Percentiles rank a stretch among this genome's conserved stretches.
Conservation (phyloP, 257 asterid genomes). For the Fraxinus excelsior region DNA sequence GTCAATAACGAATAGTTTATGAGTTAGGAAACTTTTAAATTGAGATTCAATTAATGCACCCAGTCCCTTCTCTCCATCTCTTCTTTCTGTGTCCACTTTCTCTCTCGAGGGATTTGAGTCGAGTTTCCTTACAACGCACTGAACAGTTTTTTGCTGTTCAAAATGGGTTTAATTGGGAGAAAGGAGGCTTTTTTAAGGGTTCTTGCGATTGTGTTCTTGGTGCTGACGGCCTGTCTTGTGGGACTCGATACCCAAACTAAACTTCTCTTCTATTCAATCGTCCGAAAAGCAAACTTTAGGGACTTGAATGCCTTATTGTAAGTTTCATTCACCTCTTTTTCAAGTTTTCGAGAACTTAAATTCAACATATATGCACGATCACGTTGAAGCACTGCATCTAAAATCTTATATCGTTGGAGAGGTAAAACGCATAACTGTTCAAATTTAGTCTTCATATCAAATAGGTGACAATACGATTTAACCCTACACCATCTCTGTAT, state of each 20-base stretch:
- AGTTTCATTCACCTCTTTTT: slow-evolving; percentile 13
- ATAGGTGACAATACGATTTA: not conserved
- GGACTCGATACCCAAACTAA: slow-evolving; percentile 61
- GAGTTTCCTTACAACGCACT: too few species aligned
- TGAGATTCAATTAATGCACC: slow-evolving; percentile 20
- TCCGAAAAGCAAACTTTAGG: slow-evolving; percentile 52
- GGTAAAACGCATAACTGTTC: too few species aligned
- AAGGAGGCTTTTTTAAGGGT: slow-evolving; percentile 40
- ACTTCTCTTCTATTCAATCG: slow-evolving; percentile 33
- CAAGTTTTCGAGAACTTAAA: not conserved
- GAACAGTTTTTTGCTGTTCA: not conserved
- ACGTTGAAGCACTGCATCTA: too few species aligned
- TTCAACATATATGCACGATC: too few species aligned
- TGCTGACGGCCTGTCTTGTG: slow-evolving; percentile 49
- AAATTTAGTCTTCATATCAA: too few species aligned
- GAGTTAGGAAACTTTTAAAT: not conserved
- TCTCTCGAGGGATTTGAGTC: not conserved
- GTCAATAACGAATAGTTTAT: not conserved
- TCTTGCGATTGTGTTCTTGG: slow-evolving; percentile 27
- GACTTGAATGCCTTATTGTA: slow-evolving; percentile 52
- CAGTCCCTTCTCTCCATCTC: slow-evolving; percentile 15
- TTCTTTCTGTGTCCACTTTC: not conserved
- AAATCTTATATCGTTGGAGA: too few species aligned
- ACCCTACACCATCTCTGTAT: not conserved
- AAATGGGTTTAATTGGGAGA: slow-evolving; percentile 31